Evolutionary conservation across 1,284 basidiomycete genomes (phyloP).

Genomic region (Vanrija humicola): DNA sequence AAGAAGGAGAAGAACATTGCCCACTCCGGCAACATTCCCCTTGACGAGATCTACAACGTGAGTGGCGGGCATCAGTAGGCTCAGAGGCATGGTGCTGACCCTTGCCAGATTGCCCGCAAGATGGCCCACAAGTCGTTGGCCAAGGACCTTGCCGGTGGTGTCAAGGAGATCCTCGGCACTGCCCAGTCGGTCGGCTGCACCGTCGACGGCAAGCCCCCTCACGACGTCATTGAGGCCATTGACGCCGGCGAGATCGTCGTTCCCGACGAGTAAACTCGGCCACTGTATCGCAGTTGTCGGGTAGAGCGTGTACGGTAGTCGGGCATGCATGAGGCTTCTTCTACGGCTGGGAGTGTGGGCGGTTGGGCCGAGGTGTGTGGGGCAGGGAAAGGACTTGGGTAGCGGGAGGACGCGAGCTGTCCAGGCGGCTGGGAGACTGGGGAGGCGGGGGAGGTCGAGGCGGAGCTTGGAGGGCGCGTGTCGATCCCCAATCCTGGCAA

Average conservation of each 20-base stretch:
- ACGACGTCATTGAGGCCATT: slow-evolving; percentile 95
- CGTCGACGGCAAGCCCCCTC: slow-evolving; percentile 86
- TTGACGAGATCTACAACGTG: slow-evolving; percentile 90
- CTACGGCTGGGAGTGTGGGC: background rate
- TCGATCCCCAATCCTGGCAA: no score
- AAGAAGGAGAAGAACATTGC: slow-evolving; percentile 99
- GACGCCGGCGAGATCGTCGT: slow-evolving; percentile 92
- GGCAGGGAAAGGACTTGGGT: no score
- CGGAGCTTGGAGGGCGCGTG: no score
- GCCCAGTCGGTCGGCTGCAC: slow-evolving; percentile 94
- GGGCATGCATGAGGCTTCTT: slow-evolving; percentile 25
- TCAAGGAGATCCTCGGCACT: slow-evolving; percentile 92
- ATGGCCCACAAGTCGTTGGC: slow-evolving; percentile 96
- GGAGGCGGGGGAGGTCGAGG: no score
- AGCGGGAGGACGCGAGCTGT: no score
- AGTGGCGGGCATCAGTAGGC: slow-evolving; percentile 11
- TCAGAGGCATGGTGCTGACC: background rate
- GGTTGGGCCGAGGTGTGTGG: background rate
- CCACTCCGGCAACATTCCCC: slow-evolving; percentile 89
- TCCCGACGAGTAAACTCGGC: slow-evolving; percentile 73
- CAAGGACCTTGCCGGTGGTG: slow-evolving; percentile 82
- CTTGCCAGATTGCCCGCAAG: slow-evolving; percentile 60
- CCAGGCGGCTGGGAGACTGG: no score
- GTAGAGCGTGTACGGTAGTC: slow-evolving; percentile 20
- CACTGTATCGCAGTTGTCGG: background rate